Base-by-base conservation (phyloP, 2,329 filamentous ascomycete genomes). In the Clonostachys chloroleuca region DNA sequence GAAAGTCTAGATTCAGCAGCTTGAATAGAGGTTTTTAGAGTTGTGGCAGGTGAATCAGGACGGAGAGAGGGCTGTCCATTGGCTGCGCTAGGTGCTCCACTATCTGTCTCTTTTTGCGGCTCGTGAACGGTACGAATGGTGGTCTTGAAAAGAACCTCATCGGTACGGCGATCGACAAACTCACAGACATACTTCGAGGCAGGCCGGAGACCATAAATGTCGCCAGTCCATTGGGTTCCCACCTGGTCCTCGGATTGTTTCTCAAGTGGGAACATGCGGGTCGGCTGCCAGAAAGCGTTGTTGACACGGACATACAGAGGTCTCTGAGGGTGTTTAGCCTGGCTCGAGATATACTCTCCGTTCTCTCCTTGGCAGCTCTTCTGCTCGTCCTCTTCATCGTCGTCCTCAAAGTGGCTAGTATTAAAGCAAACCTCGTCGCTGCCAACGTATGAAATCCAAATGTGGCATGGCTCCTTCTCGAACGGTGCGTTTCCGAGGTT, bases 391-490 rank as follows among this genome's bases (percentile, higher is more conserved):
- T 41, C 35, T 6, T 45, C 45, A 49, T 66, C 65, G 44, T 69
- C 64, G 43, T 74, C 67, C 10, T 74, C 69, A 56, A 86, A 87
- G 60, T 79, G 74, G 64, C 83, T 87, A 17, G 85, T 87, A 65
- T 78, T 84, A 67, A 92, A 92, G 67, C 80, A 84, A 53, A 92
- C 81, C 64, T 90, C 86, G 57, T 89, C 87, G 60, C 84, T 83
- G 17, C 86, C 86, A 57, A 92, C 83, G 62, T 90, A 87, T 51
- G 84, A 86, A 59, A 92, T 87, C 86, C 87, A 92, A 61, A 92
- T 85, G 62, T 87, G 83, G 56, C 84, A 80, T 42, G 83, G 80
- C 60, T 87, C 79, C 42, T 75, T 73, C 66, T 85, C 81, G 65
- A 88, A 89, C 45, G 87, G 81, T 51, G 86, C 84, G 62, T 87